phyloP scores from a whole-genome alignment of 768 basidiomycete genomes.

The Auricularia heimuer region DNA sequence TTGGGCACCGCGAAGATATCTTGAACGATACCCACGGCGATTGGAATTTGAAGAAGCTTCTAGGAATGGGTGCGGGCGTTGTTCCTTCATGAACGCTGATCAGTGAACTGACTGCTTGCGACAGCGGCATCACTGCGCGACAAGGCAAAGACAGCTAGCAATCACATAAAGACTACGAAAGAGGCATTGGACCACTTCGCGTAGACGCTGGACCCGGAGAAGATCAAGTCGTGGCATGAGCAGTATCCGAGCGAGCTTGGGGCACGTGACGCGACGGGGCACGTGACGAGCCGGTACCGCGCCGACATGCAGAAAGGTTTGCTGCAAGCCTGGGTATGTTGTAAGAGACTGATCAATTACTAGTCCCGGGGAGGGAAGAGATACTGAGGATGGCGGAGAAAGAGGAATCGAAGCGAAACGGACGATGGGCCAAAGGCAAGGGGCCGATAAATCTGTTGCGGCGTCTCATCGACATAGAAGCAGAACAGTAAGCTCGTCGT shows the following conservation, averaged over 20 bases:
- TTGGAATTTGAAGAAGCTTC: neutral
- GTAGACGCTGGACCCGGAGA: neutral
- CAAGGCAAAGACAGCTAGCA: neutral
- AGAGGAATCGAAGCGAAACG: neutral
- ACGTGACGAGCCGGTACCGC: neutral
- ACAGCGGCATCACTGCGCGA: neutral
- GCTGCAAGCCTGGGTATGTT: too few species aligned
- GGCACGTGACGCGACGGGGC: neutral
- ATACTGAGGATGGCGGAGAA: neutral
- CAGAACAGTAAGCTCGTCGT: neutral
- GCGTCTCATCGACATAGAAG: neutral
- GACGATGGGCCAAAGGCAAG: neutral
- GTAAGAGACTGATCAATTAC: too few species aligned
- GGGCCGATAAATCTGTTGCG: neutral
- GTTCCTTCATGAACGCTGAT: neutral
- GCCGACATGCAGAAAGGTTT: neutral
- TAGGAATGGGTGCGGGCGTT: neutral
- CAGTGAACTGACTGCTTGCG: neutral
- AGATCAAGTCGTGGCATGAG: neutral
- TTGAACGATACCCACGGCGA: neutral
- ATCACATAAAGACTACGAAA: neutral
- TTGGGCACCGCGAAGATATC: neutral
- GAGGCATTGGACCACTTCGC: neutral
- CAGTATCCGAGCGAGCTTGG: neutral
- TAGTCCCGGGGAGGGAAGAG: neutral